Base-by-base conservation (phyloP, 345 rosid genomes). In the Rhodamnia argentea region DNA sequence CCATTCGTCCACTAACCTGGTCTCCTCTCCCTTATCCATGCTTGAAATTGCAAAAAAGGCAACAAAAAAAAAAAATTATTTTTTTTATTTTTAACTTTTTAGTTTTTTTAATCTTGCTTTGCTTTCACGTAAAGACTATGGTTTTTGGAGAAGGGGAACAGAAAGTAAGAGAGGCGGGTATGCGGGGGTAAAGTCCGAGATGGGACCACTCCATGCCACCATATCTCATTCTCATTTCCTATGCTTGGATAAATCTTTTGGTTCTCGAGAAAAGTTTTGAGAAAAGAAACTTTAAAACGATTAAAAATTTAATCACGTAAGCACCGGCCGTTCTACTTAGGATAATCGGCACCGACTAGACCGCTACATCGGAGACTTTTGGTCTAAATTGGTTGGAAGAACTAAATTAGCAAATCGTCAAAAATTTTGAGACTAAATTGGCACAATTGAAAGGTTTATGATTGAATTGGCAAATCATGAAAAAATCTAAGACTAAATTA, bases 111-210 rank as follows among this genome's bases (percentile, higher is more conserved):
- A 70, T 20, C 5, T 87, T 57, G 83, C 96, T 91, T 93, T 57
- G 93, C 96, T 93, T 92, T 85, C 87, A 95, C 94, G 95, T 88
- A 84, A 93, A 92, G 95, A 76, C 86, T 86, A 87, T 89, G 90
- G 90, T 18, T 70, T 70, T 10, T 16, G 78, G 78, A 32, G 78
- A 32, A 88, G 91, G 87, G 88, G 55, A 90, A 86, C 91, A 24
- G 82, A 85, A 86, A 84, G 59, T 51, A 76, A 88, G 83, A 88
- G 83, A 74, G 83, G 87, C 87, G 88, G 60, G 81, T 32, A 83
- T 88, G 89, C 86, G 88, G 85, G 91, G 83, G 92, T 75, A 90
- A 14, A 87, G 90, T 93, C 93, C 91, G 78, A 88, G 87, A 88
- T 86, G 89, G 94, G 94, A 92, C 96, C 96, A 91, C 88, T 75